phyloP scores from a whole-genome alignment of 2,329 filamentous ascomycete species.

The Aspergillus persii region DNA sequence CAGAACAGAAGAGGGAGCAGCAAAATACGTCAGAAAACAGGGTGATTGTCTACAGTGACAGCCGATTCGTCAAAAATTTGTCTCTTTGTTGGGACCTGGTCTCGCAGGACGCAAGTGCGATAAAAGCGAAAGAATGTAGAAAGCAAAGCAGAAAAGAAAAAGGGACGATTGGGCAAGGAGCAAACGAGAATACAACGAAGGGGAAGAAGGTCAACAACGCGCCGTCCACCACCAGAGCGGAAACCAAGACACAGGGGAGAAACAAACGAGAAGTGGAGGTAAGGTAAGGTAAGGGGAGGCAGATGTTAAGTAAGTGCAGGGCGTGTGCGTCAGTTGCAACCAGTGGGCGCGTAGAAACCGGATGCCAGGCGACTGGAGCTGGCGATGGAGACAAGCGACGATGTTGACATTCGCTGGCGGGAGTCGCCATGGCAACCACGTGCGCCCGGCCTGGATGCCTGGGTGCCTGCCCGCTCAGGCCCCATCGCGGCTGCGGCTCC shows the following conservation, averaged over 20 bases:
- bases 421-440: slow-evolving; percentile 34
- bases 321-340: slow-evolving; percentile 5
- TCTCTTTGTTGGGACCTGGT: slow-evolving; percentile 7
- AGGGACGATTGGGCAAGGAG: slow-evolving; percentile 4
- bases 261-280: neutral
- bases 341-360: neutral
- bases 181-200: slow-evolving; percentile 13
- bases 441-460: slow-evolving; percentile 13
- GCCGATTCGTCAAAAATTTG: slow-evolving; percentile 16
- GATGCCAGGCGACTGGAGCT: neutral
- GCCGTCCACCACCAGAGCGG: neutral
- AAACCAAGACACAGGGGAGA: slow-evolving; percentile 2
- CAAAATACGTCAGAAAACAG: slow-evolving; percentile 15
- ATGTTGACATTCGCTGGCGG: slow-evolving; percentile 33
- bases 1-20: slow-evolving; percentile 3
- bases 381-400: slow-evolving; percentile 2
- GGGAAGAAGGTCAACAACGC: slow-evolving; percentile 6
- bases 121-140: slow-evolving; percentile 12
- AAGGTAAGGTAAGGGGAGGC: neutral
- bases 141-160: slow-evolving; percentile 5
- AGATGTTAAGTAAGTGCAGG: slow-evolving; percentile 16
- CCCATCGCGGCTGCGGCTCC: neutral
- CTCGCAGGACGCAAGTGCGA: slow-evolving; percentile 15
- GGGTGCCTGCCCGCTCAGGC: slow-evolving; percentile 8
- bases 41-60: slow-evolving; percentile 13